These are phyloP conservation scores for Cladosporium sphaerospermum DNA, from an alignment of 2,329 filamentous ascomycete genomes.

Conservation along the genomic window DNA sequence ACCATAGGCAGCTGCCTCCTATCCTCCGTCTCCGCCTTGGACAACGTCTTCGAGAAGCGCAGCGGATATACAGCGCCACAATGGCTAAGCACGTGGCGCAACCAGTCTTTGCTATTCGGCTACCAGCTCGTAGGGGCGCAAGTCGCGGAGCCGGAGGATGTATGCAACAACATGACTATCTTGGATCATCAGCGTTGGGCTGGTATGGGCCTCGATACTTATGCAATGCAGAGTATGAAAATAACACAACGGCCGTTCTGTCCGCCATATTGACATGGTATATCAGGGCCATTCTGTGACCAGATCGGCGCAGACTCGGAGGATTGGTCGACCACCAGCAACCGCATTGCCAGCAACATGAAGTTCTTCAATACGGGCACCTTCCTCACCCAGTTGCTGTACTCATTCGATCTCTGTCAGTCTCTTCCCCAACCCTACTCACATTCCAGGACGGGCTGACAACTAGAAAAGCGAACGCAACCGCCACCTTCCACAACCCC, in stretches of 20 bases:
- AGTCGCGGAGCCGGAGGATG: conserved; percentile 17
- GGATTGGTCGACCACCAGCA: background rate
- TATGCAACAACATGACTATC: conserved; percentile 11
- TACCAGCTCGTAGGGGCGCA: conserved; percentile 25
- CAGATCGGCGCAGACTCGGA: background rate
- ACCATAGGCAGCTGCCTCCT: too few species aligned
- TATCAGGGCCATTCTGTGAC: conserved; percentile 6
- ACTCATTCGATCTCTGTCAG: conserved; percentile 16
- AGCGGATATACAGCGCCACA: conserved; percentile 1
- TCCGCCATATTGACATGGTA: background rate
- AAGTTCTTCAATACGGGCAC: conserved; percentile 18
- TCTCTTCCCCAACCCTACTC: background rate
- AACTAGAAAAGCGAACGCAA: background rate
- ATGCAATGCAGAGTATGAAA: conserved; percentile 15
- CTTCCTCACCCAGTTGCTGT: conserved; percentile 21
- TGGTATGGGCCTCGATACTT: conserved; percentile 16
- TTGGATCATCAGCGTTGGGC: conserved; percentile 16
- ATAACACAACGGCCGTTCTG: background rate
- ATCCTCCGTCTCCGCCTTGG: background rate
- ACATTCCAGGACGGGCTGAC: background rate
- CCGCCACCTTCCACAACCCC: background rate
- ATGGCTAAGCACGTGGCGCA: conserved; percentile 14
- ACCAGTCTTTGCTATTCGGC: conserved; percentile 24
- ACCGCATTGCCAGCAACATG: background rate
- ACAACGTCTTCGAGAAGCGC: background rate